These are phyloP conservation scores for Fraxinus platypoda DNA, from an alignment of 305 asterid species.

Conservation along the genomic window DNA sequence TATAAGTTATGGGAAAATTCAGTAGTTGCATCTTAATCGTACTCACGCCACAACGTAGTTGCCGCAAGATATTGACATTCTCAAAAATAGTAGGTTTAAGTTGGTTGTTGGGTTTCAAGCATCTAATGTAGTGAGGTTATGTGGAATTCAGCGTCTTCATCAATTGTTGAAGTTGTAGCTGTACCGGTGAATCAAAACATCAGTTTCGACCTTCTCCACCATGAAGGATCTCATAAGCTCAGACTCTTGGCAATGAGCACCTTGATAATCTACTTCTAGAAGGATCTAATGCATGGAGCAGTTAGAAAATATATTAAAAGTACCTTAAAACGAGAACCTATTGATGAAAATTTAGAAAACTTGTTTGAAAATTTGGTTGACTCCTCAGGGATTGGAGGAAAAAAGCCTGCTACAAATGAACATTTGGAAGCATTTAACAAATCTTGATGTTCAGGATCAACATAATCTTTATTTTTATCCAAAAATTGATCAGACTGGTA, in stretches of 20 bases:
- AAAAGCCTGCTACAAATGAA: too few species aligned
- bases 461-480: too few species aligned
- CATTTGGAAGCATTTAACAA: too few species aligned
- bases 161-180: slow-evolving; percentile 78
- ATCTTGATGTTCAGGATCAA: too few species aligned
- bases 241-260: background rate
- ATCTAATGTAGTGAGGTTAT: slow-evolving; percentile 89
- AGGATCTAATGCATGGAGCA: background rate
- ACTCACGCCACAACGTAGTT: slow-evolving; percentile 94
- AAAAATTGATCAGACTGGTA: too few species aligned
- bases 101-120: slow-evolving; percentile 87
- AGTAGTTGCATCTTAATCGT: slow-evolving; percentile 22
- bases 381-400: too few species aligned
- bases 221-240: background rate
- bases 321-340: slow-evolving; percentile 80
- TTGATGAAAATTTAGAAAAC: too few species aligned
- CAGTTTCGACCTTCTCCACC: slow-evolving; percentile 25
- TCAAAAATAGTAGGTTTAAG: slow-evolving; percentile 87
- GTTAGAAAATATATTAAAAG: background rate
- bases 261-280: background rate
- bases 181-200: slow-evolving; percentile 16
- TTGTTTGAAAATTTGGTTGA: too few species aligned
- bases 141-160: slow-evolving; percentile 90
- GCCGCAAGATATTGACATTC: slow-evolving; percentile 80
- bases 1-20: slow-evolving; percentile 9